Conservation (phyloP, 768 basidiomycete genomes). For the Porpolomopsis calyptriformis region DNA sequence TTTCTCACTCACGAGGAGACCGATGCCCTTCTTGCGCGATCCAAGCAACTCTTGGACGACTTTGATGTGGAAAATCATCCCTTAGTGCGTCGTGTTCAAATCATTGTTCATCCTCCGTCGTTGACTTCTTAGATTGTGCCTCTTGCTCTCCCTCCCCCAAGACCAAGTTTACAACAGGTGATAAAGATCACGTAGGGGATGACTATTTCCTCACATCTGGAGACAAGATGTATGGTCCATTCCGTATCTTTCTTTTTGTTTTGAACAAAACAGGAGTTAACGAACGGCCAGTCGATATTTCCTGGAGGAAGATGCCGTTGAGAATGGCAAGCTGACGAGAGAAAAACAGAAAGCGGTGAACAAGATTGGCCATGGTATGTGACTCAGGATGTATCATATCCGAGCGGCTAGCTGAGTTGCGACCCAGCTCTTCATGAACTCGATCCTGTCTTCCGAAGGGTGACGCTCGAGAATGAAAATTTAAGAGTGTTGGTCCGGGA, state of each 20-base stretch:
- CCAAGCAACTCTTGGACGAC: conserved; percentile 65
- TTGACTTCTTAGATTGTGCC: neutral
- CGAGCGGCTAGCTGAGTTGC: neutral
- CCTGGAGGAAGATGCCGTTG: conserved; percentile 81
- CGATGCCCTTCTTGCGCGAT: conserved; percentile 50
- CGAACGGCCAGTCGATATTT: conserved; percentile 56
- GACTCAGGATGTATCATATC: neutral
- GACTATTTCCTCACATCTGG: conserved; percentile 88
- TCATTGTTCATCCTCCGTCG: neutral
- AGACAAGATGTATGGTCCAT: conserved; percentile 64
- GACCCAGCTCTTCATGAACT: conserved; percentile 66
- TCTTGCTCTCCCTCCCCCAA: conserved; percentile 19
- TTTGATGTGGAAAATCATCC: conserved; percentile 77
- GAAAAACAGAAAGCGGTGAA: conserved; percentile 77
- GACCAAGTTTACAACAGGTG: conserved; percentile 86
- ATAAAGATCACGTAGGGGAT: conserved; percentile 74
- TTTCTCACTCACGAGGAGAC: conserved; percentile 61
- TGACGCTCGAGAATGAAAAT: conserved; percentile 70
- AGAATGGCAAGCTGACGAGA: conserved; percentile 55
- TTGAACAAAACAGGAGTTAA: neutral
- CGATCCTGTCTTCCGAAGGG: conserved; percentile 69
- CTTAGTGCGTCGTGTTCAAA: conserved; percentile 34
- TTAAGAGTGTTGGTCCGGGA: conserved; percentile 64
- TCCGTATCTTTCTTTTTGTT: neutral
- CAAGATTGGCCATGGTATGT: conserved; percentile 84